phyloP scores from a whole-genome alignment of 805 yeast genomes.

The Barnettozyma wickerhamii region DNA sequence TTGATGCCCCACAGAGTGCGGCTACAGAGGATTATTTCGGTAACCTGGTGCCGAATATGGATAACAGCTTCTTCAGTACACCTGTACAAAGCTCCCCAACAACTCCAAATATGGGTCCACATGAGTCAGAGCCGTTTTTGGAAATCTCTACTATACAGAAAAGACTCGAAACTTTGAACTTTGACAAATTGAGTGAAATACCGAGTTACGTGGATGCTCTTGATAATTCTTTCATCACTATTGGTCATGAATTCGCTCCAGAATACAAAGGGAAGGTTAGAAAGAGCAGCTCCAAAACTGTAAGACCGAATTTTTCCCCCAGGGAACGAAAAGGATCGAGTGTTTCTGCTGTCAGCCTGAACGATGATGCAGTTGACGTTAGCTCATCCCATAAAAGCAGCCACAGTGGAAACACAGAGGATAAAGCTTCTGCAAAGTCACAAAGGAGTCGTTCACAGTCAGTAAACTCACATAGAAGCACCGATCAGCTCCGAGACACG shows the following conservation, averaged over 20 bases:
- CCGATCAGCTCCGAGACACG: too few relatives aligned
- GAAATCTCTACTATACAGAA: slow-evolving; percentile 5
- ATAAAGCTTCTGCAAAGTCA: too few relatives aligned
- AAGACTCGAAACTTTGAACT: slow-evolving; percentile 24
- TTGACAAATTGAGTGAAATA: slow-evolving; percentile 48
- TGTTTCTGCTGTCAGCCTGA: too few relatives aligned
- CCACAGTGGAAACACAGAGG: too few relatives aligned
- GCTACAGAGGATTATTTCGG: not conserved
- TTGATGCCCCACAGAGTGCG: not conserved
- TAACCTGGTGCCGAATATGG: not conserved
- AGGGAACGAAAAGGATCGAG: too few relatives aligned
- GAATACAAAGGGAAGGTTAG: slow-evolving; percentile 33
- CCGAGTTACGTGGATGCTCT: slow-evolving; percentile 78
- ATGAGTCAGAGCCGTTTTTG: not conserved
- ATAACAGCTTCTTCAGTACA: not conserved
- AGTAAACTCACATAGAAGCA: too few relatives aligned
- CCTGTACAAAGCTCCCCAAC: not conserved
- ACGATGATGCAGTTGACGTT: too few relatives aligned
- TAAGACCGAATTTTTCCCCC: too few relatives aligned
- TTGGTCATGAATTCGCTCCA: slow-evolving; percentile 48
- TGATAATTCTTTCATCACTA: slow-evolving; percentile 40
- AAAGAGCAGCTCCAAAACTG: not conserved
- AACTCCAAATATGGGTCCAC: slow-evolving; percentile 1
- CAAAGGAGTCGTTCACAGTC: too few relatives aligned
- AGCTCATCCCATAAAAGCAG: too few relatives aligned